Evolutionary conservation across 257 asterid species (phyloP), one percentile per base, ranked within the genome.

Genomic region (Solanum verrucosum): DNA sequence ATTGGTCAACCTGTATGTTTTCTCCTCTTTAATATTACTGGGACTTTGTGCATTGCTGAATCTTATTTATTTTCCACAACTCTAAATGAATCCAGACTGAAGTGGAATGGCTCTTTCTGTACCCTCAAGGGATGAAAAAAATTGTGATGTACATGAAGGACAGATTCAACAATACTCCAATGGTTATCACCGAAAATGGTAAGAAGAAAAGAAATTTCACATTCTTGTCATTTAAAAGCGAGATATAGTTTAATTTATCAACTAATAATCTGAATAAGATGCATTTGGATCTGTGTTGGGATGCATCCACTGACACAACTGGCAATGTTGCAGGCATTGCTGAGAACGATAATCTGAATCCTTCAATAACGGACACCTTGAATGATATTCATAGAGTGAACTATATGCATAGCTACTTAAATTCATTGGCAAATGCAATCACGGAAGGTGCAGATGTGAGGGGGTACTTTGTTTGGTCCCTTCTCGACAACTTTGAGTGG

Each of bases 401-500:
- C 84, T 93, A 86, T 88, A 87, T 93, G 92, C 87, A 81, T 31
- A 77, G 87, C 89, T 92, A 92, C 83, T 90, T 92, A 84, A 91
- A 90, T 60, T 88, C 92, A 34, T 33, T 92, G 84, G 90, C 89
- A 70, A 84, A 27, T 15, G 96, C 98, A 65, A 92, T 60, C 92
- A 93, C 94, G 90, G 90, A 94, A 60, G 98, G 98, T 88, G 94
- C 95, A 20, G 93, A 94, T 85, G 95, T 95, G 37, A 91, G 95
- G 87, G 98, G 96, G 72, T 94, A 93, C 86, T 93, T 94, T 83
- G 93, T 92, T 12, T 95, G 98, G 98, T 89, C 98, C 3, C 91
- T 94, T 79, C 93, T 95, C 16, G 96, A 95, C 92, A 93, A 94
- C 91, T 93, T 94, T 87, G 98, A 94, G 93, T 93, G 98, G 98